Base-by-base conservation (phyloP, 2,329 filamentous ascomycete species). In the Talaromyces sp. region DNA sequence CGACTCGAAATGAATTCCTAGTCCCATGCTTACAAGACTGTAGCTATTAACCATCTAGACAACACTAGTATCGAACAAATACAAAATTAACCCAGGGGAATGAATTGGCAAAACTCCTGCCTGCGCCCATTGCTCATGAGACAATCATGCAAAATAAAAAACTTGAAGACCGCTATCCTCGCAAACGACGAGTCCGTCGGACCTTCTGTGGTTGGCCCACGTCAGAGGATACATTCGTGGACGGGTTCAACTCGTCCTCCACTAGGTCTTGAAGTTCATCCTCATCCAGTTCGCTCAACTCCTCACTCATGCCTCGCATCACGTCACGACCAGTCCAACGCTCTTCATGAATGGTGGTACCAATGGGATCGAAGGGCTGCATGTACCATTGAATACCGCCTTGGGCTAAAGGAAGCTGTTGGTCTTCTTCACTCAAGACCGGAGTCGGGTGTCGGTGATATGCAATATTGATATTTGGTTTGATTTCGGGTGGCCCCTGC, bases 301-400 rank as follows among this genome's bases (percentile, higher is more conserved):
- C 90, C 71, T 96, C 92, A 64, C 90, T 95, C 72, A 93, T 86
- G 13, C 80, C 83, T 27, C 85, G 80, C 60, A 85, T 76, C n/a
- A 88, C 85, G 50, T 92, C 88, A 30, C 86, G 82, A 2, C 87
- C 89, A 0, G 83, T 85, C 80, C 86, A 90, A 47, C 85, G 81
- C 72, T 93, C 89, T 59, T 88, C 87, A 50, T 89, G 79, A 9
- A 93, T 84, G 0, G 88, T 93, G 0, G 91, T 96, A 51, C 91
- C 93, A 48, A 85, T 66, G 49, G 89, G 88, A 47, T 94, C 85
- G 67, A 95, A 95, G 8, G 84, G 82, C 65, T 89, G 84, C 54
- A 96, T 82, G 71, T 96, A 96, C 91, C 91, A 97, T 7, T 90
- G 85, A 11, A 96, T 79, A 30, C 93, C 93, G 52, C 93, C 93